Conservation (phyloP, 371 early-diverging fungal genomes). For the Mortierella sp. region DNA sequence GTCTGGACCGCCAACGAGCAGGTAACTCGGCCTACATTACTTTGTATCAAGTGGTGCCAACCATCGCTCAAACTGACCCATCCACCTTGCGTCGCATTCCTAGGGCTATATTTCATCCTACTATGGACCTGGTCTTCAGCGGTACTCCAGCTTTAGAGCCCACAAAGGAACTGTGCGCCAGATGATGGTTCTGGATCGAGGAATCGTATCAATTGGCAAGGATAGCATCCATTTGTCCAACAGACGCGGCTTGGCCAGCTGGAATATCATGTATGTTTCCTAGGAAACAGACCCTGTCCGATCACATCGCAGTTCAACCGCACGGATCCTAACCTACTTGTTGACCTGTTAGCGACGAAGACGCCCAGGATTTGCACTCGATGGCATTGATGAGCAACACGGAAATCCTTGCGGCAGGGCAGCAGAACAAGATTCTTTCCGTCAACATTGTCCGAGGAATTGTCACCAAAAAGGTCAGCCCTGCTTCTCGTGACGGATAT, state of each 20-base stretch:
- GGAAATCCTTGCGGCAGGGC: conserved; percentile 76
- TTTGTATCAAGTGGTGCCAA: no score
- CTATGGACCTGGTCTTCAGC: conserved; percentile 66
- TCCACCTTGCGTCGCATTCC: neutral
- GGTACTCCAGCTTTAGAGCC: conserved; percentile 75
- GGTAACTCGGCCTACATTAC: conserved; percentile 54
- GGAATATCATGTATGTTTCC: conserved; percentile 68
- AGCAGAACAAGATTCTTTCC: conserved; percentile 68
- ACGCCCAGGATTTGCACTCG: conserved; percentile 69
- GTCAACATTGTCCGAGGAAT: conserved; percentile 77
- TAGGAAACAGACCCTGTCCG: neutral
- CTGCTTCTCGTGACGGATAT: neutral
- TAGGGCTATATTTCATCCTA: conserved; percentile 74
- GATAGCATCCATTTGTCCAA: conserved; percentile 73
- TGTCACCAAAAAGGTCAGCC: conserved; percentile 61
- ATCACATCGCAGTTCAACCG: neutral
- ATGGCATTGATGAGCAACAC: conserved; percentile 76
- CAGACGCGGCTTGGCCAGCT: conserved; percentile 76
- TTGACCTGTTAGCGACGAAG: conserved; percentile 58
- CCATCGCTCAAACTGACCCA: no score
- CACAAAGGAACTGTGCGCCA: conserved; percentile 75
- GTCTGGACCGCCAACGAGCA: conserved; percentile 83
- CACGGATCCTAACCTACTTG: neutral
- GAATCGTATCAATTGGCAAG: conserved; percentile 74
- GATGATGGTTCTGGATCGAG: conserved; percentile 72